Evolutionary conservation across 208 protist genomes (phyloP).

Genomic region (Trypanosoma avium): DNA sequence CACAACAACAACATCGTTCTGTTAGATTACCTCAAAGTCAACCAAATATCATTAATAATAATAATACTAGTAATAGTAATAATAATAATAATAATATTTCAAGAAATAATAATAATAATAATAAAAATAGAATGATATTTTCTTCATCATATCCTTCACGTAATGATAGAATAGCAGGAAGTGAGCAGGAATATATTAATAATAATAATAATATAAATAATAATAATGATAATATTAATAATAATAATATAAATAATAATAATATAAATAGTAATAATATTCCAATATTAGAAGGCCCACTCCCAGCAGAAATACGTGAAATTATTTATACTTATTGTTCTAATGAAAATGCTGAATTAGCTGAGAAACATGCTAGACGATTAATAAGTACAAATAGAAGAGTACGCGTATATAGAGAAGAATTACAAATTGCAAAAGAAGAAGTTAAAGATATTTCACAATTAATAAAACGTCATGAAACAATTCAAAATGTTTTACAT

Average conservation of each 20-base stretch:
- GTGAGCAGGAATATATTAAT: no score
- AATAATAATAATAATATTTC: no score
- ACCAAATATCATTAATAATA: no score
- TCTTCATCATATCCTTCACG: no score
- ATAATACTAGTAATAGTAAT: no score
- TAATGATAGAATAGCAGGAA: no score
- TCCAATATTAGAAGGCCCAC: constrained; percentile 50
- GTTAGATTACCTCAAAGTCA: no score
- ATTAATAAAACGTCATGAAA: constrained; percentile 40
- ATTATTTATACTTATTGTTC: constrained; percentile 56
- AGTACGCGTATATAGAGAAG: constrained; percentile 76
- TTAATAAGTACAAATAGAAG: constrained; percentile 78
- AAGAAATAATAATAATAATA: no score
- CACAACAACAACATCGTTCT: no score
- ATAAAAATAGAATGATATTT: no score
- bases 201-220: no score
- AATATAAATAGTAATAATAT: background rate
- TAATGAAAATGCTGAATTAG: constrained; percentile 36
- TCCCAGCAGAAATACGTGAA: constrained; percentile 70
- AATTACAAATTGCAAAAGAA: constrained; percentile 68
- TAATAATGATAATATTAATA: background rate
- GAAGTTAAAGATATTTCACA: constrained; percentile 56
- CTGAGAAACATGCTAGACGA: constrained; percentile 73
- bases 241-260: constrained; percentile 1
- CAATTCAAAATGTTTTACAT: constrained; percentile 50